These are phyloP conservation scores for Pyricularia pennisetigena DNA, from an alignment of 2,329 filamentous ascomycete genomes.

Conservation along the genomic window DNA sequence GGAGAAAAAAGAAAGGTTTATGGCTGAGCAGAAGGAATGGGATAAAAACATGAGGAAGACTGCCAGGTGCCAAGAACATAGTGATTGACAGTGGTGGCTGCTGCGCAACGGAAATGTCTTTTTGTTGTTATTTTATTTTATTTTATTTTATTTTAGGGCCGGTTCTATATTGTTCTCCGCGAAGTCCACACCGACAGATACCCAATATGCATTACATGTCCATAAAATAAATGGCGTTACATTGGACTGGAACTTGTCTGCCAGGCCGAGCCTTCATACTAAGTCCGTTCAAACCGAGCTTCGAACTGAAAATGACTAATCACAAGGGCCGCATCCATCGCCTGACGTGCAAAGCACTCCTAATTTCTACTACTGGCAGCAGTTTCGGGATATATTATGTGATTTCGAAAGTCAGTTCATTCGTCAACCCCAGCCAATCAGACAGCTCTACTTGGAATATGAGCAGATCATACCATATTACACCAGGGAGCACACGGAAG, in stretches of 20 bases:
- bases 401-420: not conserved
- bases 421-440: not conserved
- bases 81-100: not conserved
- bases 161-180: too few species aligned
- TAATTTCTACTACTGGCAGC: not conserved
- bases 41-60: not conserved
- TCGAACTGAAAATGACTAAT: too few species aligned
- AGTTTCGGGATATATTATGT: not conserved
- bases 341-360: not conserved
- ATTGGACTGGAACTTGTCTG: too few species aligned
- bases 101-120: not conserved
- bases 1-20: constrained; percentile 27
- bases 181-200: too few species aligned
- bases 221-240: too few species aligned
- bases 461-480: not conserved
- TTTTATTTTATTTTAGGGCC: too few species aligned
- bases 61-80: not conserved
- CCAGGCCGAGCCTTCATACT: too few species aligned
- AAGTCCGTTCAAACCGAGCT: too few species aligned
- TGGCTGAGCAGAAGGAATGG: constrained; percentile 26
- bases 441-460: not conserved
- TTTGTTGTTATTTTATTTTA: too few species aligned
- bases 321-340: too few species aligned
- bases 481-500: not conserved
- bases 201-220: too few species aligned